Base-by-base conservation (phyloP, 164 flowering plant species). In the Platanus orientalis region DNA sequence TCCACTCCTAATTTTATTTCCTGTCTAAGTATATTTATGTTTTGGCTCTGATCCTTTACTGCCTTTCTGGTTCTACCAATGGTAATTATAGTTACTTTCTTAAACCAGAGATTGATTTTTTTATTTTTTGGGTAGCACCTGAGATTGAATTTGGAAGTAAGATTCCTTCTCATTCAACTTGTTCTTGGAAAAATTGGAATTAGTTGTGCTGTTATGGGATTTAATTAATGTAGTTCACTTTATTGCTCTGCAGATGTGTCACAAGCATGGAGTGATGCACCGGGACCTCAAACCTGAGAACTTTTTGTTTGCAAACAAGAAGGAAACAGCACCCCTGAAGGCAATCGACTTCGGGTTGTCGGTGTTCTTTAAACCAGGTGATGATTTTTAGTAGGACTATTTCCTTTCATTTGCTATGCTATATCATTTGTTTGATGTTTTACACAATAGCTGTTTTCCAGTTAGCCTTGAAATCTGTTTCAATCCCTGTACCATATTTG, bases 301-400 rank as follows among this genome's bases (percentile, higher is more conserved):
- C 73, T 92, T 92, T 66, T 71, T 92, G 73, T 89, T 88, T 79
- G 93, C 73, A 2, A 86, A 90, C 80, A 89, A 83, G 79, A 92
- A 90, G 80, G 98, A 92, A 74, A 68, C 84, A 7, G 75, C 96
- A 34, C 69, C 93, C 14, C 63, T 92, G 39, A 92, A 89, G 75
- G 88, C 96, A n/a, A 92, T 92, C 70, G 96, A 90, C 70, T 92
- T 92, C 71, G 98, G 98, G 27, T 61, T 92, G 50, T 92, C 98
- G 5, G 86, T 92, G 26, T 89, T 89, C 75, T 92, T 92, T 63
- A 81, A 76, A 64, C 95, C 96, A 57, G 97, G 97, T 86, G 81
- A 72, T 20, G 56, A 1, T 45, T 45, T 27, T 19, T 28, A 36
- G 45, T 14, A 9, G 17, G 2, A 14, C 17, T 42, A 42, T 10